Evolutionary conservation across 306 rosid species (phyloP).

Genomic region (Prunus mume): DNA sequence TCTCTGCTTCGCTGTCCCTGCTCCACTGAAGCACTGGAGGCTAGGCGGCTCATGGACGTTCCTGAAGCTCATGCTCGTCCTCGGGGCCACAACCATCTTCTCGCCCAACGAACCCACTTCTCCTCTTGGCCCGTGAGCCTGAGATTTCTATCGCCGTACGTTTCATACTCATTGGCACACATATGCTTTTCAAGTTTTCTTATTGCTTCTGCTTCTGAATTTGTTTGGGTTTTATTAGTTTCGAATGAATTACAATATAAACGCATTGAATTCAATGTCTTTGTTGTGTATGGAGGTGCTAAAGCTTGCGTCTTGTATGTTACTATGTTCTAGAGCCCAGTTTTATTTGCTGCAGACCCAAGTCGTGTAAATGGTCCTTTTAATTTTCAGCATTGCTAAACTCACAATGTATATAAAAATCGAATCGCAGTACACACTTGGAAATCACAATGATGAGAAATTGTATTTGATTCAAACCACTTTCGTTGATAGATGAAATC

Average conservation of each 20-base stretch:
- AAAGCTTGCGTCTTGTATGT: not conserved
- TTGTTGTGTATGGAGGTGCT: not conserved
- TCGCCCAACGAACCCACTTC: slow-evolving; percentile 27
- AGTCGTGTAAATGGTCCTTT: not conserved
- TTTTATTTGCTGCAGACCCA: not conserved
- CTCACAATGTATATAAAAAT: not conserved
- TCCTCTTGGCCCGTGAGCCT: slow-evolving; percentile 32
- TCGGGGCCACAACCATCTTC: slow-evolving; percentile 35
- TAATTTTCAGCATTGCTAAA: not conserved
- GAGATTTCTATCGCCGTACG: slow-evolving; percentile 51
- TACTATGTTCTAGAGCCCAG: not conserved
- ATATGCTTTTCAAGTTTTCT: not conserved
- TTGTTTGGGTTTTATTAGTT: slow-evolving; percentile 21
- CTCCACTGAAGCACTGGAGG: slow-evolving; percentile 27
- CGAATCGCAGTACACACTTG: not conserved
- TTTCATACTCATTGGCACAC: not conserved
- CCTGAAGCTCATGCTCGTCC: slow-evolving; percentile 45
- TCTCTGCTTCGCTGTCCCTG: slow-evolving; percentile 15
- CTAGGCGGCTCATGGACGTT: slow-evolving; percentile 46
- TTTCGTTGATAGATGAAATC: not conserved
- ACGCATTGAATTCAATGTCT: not conserved
- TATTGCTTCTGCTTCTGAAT: slow-evolving; percentile 3
- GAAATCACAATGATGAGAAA: not conserved
- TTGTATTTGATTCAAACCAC: not conserved
- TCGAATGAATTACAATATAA: not conserved